Evolutionary conservation across 2,329 filamentous ascomycete species (phyloP), one percentile per base, ranked within the genome.

Genomic region (Salinomyces thailandicus): DNA sequence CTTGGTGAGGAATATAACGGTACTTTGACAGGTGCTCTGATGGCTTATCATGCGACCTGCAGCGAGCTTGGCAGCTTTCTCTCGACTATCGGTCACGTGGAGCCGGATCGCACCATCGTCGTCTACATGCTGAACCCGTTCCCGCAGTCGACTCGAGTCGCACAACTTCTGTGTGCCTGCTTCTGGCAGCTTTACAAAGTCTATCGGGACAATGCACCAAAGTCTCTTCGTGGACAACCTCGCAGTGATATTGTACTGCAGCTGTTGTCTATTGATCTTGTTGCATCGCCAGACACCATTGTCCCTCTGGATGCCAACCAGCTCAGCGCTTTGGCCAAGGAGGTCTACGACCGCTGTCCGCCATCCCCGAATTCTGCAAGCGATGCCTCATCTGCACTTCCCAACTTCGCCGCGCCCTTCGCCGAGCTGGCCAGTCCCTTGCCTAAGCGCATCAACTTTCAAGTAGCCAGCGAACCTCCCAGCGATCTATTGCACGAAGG

Each of bases 71-170:
- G 54, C 18, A 43, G 38, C 18, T 47, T 49, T n/a, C 43, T 58
- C 11, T 43, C 51, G 5, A 9, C 8, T 5, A 42, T 51, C 14
- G 38, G 35, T 29, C 34, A 36, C 29, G 42, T 43, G 19, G 47
- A 53, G 9, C 53, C 54, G 79, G 47, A 72, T 51, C 24, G 59
- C 55, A 61, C 63, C 2, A 60, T 85, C 40, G 81, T 91, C 12
- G 67, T 91, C 12, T 89, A 84, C 53, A 77, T 86, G 49, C 64
- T 87, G 24, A 84, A 87, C 57, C 75, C 76, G 1, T 77, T 81
- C 2, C 35, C 38, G 62, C 13, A 13, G 37, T 35, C 35, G 18
- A 17, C 9, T 6, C 34, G 30, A 4, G 42, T 41, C 7, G 20
- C 22, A 15, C 84, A 51, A 69, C 77, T 85, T 43, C 72, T 84